These are phyloP conservation scores for Plasmodium inui DNA, from an alignment of 169 alveolate species.

Conservation along the genomic window DNA sequence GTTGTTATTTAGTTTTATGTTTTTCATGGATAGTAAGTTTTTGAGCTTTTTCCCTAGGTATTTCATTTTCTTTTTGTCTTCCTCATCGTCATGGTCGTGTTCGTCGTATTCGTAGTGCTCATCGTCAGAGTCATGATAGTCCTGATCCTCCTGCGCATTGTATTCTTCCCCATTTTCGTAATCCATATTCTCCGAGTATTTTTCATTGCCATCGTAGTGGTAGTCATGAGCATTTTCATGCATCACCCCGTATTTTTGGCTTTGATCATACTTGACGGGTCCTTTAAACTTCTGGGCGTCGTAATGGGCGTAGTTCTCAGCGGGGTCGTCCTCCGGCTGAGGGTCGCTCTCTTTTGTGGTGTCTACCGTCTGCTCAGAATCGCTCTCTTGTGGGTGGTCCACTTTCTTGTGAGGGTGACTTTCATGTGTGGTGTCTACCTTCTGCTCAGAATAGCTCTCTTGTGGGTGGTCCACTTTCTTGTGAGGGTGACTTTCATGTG, in stretches of 20 bases:
- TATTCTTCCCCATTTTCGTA: neutral
- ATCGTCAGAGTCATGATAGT: neutral
- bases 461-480: too few relatives aligned
- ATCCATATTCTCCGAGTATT: neutral
- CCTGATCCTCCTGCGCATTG: neutral
- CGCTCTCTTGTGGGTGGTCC: too few relatives aligned
- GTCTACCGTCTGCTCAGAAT: too few relatives aligned
- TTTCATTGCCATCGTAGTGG: neutral
- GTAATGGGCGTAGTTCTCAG: neutral
- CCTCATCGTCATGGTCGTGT: neutral
- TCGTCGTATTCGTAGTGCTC: neutral
- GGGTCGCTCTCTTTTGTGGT: too few relatives aligned
- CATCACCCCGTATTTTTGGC: neutral
- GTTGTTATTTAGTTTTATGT: constrained; percentile 16
- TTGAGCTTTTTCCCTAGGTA: constrained; percentile 1
- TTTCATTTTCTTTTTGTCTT: constrained; percentile 1
- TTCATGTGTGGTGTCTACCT: too few relatives aligned
- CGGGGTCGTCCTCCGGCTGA: too few relatives aligned
- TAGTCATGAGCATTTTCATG: neutral
- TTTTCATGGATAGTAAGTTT: constrained; percentile 18
- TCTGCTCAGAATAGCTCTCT: too few relatives aligned
- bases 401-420: too few relatives aligned
- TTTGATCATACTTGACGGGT: neutral
- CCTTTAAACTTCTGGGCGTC: neutral
- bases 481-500: too few relatives aligned